A percentile compares a stretch with the other conserved stretches of the same genome.
These are phyloP conservation scores for Croton setiger DNA, from an alignment of 441 rosid genomes.

Conservation along the genomic window DNA sequence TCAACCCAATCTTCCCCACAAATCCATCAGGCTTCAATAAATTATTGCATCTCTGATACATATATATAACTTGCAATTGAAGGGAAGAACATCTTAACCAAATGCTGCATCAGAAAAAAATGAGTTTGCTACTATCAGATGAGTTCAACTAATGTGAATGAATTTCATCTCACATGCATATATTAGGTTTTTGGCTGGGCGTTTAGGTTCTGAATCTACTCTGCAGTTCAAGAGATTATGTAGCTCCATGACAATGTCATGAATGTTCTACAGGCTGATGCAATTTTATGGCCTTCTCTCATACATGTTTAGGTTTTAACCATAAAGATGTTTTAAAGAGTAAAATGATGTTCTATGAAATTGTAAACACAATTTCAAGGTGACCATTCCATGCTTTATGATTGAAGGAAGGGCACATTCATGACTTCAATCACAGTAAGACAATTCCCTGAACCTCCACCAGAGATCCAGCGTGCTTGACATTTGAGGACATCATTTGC, in stretches of 20 bases:
- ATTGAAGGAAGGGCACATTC: neutral
- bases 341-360: neutral
- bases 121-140: too few species aligned
- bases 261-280: neutral
- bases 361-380: neutral
- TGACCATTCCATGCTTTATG: neutral
- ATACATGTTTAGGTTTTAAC: neutral
- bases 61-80: neutral
- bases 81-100: neutral
- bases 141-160: too few species aligned
- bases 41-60: neutral
- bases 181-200: too few species aligned
- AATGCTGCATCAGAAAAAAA: neutral
- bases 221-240: too few species aligned
- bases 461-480: neutral
- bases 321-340: neutral
- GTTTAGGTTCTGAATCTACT: too few species aligned
- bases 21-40: neutral
- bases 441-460: neutral
- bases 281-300: neutral
- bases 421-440: neutral
- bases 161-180: too few species aligned
- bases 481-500: neutral
- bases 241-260: too few species aligned
- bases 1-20: neutral